Percentiles rank a stretch among this genome's conserved stretches.
These are phyloP conservation scores for Trichoderma aggressivum DNA, from an alignment of 2,329 filamentous ascomycete genomes.

Conservation along the genomic window DNA sequence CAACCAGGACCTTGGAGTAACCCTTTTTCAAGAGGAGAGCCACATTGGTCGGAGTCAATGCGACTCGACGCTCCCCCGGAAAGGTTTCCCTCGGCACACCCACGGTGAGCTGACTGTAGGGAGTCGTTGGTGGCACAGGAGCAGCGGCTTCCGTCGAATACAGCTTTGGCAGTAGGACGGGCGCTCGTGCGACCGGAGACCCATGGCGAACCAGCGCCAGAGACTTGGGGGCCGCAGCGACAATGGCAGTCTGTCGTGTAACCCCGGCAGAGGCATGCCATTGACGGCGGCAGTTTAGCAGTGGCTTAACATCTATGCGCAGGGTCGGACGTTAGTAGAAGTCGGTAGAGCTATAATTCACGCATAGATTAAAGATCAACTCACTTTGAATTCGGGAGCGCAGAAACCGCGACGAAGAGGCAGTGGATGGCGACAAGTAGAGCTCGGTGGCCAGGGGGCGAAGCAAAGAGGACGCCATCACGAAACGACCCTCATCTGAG, in stretches of 20 bases:
- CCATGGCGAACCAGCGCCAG: conserved; percentile 41
- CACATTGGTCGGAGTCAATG: conserved; percentile 81
- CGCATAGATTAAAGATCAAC: background rate
- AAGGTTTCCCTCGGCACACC: conserved; percentile 79
- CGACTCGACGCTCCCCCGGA: conserved; percentile 75
- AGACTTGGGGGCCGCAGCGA: conserved; percentile 30
- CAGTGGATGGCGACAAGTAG: conserved; percentile 25
- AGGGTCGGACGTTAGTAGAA: background rate
- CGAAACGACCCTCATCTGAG: conserved; percentile 30
- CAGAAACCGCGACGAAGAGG: conserved; percentile 27
- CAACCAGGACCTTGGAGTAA: conserved; percentile 71
- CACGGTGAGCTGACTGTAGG: conserved; percentile 70
- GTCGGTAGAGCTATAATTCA: background rate
- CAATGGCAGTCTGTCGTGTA: conserved; percentile 29
- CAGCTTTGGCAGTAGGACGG: conserved; percentile 25
- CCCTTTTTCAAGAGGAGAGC: conserved; percentile 81
- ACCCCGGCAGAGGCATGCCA: conserved; percentile 39
- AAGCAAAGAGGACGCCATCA: conserved; percentile 36
- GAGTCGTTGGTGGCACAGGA: conserved; percentile 45
- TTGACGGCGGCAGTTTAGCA: conserved; percentile 31
- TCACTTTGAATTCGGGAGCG: conserved; percentile 27
- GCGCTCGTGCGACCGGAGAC: conserved; percentile 31
- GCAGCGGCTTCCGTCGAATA: conserved; percentile 37
- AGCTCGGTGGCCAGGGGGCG: conserved; percentile 35
- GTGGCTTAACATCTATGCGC: conserved; percentile 22